Conservation (phyloP, 2,329 filamentous ascomycete genomes). For the Ilyonectria destructans region DNA sequence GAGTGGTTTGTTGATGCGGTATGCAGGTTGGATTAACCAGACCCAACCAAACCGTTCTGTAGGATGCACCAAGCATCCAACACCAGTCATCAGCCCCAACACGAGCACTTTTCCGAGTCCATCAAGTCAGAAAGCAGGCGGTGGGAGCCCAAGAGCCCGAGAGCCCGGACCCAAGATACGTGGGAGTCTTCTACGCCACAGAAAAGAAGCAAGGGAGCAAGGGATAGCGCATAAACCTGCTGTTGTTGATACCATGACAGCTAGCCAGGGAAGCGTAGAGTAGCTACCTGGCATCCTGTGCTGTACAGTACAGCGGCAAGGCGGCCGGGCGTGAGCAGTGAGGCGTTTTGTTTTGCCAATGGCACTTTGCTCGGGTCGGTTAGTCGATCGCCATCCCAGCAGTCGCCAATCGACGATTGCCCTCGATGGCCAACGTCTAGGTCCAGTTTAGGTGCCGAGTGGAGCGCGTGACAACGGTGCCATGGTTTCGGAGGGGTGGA, state of each 20-base stretch:
- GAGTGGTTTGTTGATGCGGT: constrained; percentile 40
- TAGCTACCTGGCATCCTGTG: constrained; percentile 27
- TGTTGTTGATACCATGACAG: constrained; percentile 30
- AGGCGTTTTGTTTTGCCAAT: constrained; percentile 35
- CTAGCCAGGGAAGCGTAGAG: constrained; percentile 24
- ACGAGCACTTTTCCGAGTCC: constrained; percentile 3
- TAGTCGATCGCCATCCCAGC: constrained; percentile 42
- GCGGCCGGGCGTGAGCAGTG: constrained; percentile 26
- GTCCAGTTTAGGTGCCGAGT: constrained; percentile 19
- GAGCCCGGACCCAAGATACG: constrained; percentile 35
- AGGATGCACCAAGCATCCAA: constrained; percentile 31
- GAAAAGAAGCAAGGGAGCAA: constrained; percentile 30
- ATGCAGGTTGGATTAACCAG: constrained; percentile 36
- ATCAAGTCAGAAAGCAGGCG: constrained; percentile 5
- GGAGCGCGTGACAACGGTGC: constrained; percentile 23
- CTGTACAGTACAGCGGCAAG: constrained; percentile 26
- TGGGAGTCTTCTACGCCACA: constrained; percentile 37
- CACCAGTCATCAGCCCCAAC: constrained; percentile 26
- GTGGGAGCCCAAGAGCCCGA: constrained; percentile 27
- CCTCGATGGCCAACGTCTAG: constrained; percentile 35
- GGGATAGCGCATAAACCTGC: constrained; percentile 40
- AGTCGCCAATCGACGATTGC: constrained; percentile 49
- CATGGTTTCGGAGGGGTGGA: constrained; percentile 44
- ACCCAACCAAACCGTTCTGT: constrained; percentile 21
- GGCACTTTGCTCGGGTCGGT: constrained; percentile 41